Percentiles rank a stretch among this genome's conserved stretches.
These are phyloP conservation scores for Trametes villosa DNA, from an alignment of 768 basidiomycete genomes.

Conservation along the genomic window DNA sequence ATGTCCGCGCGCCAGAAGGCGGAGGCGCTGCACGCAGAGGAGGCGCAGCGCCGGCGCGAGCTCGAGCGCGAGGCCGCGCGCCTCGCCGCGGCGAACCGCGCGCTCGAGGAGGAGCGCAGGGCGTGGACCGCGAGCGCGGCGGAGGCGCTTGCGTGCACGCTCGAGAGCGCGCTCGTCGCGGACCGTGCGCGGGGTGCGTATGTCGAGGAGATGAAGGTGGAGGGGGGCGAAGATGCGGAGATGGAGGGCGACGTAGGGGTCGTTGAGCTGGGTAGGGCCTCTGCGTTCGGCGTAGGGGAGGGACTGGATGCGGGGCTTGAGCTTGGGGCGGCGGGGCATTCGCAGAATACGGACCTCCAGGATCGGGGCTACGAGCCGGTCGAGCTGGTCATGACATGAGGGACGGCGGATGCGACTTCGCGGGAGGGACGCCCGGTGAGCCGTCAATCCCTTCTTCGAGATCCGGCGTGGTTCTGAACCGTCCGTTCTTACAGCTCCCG, in stretches of 20 bases:
- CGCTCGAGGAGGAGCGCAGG: conserved; percentile 21
- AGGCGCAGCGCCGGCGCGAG: conserved; percentile 36
- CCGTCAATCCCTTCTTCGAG: not conserved
- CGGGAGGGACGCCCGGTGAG: not conserved
- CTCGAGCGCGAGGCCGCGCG: conserved; percentile 34
- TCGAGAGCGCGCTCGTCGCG: conserved; percentile 15
- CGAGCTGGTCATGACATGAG: too few relatives aligned
- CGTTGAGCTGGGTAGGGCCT: too few relatives aligned
- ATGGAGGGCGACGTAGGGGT: too few relatives aligned
- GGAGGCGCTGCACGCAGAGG: conserved; percentile 38
- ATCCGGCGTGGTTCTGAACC: not conserved
- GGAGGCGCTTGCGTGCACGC: conserved; percentile 19
- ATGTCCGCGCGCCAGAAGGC: conserved; percentile 38
- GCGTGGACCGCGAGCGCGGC: conserved; percentile 25
- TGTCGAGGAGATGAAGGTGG: not conserved
- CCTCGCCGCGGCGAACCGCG: conserved; percentile 20
- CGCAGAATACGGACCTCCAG: too few relatives aligned
- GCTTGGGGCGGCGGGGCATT: too few relatives aligned
- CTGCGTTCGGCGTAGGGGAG: too few relatives aligned
- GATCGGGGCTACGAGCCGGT: too few relatives aligned
- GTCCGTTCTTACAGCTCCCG: not conserved
- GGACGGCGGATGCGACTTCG: not conserved
- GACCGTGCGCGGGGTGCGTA: not conserved
- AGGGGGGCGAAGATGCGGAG: not conserved
- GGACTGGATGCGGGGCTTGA: too few relatives aligned